phyloP scores from a whole-genome alignment of 805 yeast genomes.

The Schwanniomyces vanrijiae region DNA sequence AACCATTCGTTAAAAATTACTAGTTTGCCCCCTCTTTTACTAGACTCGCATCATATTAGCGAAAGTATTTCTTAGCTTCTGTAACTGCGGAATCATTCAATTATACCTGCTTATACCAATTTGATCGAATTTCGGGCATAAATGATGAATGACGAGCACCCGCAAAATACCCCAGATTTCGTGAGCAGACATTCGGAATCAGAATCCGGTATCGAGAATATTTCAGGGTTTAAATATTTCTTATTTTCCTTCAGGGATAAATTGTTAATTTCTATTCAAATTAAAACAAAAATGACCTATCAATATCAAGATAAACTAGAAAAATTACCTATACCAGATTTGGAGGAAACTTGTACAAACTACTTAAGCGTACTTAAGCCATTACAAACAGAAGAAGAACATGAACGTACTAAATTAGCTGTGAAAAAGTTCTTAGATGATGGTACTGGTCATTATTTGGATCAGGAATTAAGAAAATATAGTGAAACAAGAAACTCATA shows the following conservation, averaged over 20 bases:
- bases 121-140: not conserved
- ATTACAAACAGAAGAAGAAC: constrained; percentile 75
- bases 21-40: not conserved
- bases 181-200: not conserved
- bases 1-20: too few species aligned
- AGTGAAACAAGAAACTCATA: constrained; percentile 68
- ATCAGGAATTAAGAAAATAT: constrained; percentile 62
- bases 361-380: constrained; percentile 74
- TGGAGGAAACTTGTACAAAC: constrained; percentile 62
- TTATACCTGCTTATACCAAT: not conserved
- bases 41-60: too few species aligned
- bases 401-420: constrained; percentile 56
- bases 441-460: constrained; percentile 55
- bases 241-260: not conserved
- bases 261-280: not conserved
- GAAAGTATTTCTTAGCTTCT: not conserved
- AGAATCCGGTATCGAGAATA: not conserved
- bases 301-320: constrained; percentile 57
- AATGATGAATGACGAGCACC: constrained; percentile 2
- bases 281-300: constrained; percentile 41
- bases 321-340: constrained; percentile 79
- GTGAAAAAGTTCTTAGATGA: constrained; percentile 55
- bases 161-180: constrained; percentile 2
- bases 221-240: constrained; percentile 1
- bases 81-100: not conserved